Base-by-base conservation (phyloP, 2,329 filamentous ascomycete species). In the Ophiostoma tasmaniense region DNA sequence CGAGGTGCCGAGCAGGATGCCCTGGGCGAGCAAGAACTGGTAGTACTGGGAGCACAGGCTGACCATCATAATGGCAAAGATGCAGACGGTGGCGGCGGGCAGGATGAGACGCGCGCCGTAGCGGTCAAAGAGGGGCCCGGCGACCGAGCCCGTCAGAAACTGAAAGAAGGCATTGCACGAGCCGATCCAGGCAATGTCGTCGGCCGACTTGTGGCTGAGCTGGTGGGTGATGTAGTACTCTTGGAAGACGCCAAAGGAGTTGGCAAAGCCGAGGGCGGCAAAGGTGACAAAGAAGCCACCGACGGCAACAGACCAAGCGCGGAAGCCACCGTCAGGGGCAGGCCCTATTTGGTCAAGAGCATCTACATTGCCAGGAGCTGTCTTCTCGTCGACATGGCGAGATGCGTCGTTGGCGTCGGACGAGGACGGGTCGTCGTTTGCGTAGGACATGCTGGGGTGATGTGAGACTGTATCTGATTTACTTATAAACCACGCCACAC, bases 21-120 rank as follows among this genome's bases (percentile, higher is more conserved):
- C 79, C 71, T 81, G 80, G 0, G 76, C 76, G 6, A 81, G 77
- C 70, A 81, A 75, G 73, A 80, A 76, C 45, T 81, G 79, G 69
- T 75, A 81, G 72, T 80, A 81, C 42, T 76, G 68, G 1, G 68
- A 73, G 73, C 77, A 79, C 13, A 81, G 66, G 64, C 77, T 79
- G 30, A 65, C 66, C 2, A 77, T 75, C 74, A 88, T 83, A 71
- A 84, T 76, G 52, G 71, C 71, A 35, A 73, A 69, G 66, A 85
- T 79, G 13, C 81, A 81, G 69, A 82, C 81, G 67, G 84, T 76
- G 74, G 84, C 83, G 75, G 85, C 82, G 70, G 84, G 78, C 2
- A 85, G 76, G 73, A 85, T 84, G 72, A 80, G 78, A 75, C 73
- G 75, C 50, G 75, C 73, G 14, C 80, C 80, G 66, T 76, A 78